Base-by-base conservation (phyloP, 139 green algal species). In the Pleodorina starrii region DNA sequence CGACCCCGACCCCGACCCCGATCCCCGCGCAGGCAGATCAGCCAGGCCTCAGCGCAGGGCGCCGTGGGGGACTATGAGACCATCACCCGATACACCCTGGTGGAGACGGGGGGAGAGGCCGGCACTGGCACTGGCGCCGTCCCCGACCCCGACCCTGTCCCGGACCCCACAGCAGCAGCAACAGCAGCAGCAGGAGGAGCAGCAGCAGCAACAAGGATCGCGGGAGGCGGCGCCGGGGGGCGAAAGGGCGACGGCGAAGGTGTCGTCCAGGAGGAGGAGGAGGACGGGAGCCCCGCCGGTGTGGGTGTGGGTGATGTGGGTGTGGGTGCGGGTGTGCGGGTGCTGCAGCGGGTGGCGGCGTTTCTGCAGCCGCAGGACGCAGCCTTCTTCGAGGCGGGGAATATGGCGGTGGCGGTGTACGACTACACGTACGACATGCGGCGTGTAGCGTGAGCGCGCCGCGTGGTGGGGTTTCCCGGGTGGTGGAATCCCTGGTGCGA, bases 291-390 rank as follows among this genome's bases (percentile, higher is more conserved):
- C n/a, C n/a, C n/a, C n/a, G n/a, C n/a, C n/a, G n/a, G n/a, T n/a
- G n/a, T n/a, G n/a, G n/a, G n/a, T n/a, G n/a, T n/a, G n/a, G n/a
- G n/a, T n/a, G n/a, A 60, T 14, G 59, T 25, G 1, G 80, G 80
- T 4, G 59, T 32, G 0, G 59, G 60, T 7, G 54, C 38, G 1
- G 21, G 2, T 72, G 72, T 90, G 21, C 27, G 23, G 7, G 89
- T 74, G 63, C n/a, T 46, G 6, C 85, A 89, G 87, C 90, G 90
- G 0, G 86, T 91, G 44, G 90, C 86, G 5, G 86, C 82, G 23
- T 93, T 93, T 66, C 66, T 93, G 68, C 82, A 90, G 63, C 90
- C 90, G 9, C 87, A 93, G 72, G 90, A 91, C 46, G 43, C 90
- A 0, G 43, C 46, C 10, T 93, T 86, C 54, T 93, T 93, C 36